These are phyloP conservation scores for Dillenia suffruticosa DNA, from an alignment of 164 flowering plant species.

Conservation along the genomic window DNA sequence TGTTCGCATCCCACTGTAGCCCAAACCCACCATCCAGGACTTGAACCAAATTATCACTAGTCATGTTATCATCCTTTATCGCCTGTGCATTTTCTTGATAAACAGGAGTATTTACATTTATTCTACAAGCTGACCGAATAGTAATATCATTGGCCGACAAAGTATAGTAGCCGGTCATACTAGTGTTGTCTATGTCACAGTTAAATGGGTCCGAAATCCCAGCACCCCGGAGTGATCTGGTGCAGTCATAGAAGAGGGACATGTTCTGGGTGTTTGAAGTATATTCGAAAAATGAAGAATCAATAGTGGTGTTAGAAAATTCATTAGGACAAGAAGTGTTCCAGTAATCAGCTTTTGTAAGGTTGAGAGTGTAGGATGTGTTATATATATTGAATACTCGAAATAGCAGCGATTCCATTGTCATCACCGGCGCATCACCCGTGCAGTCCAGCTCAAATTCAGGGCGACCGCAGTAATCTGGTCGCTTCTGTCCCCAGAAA, in stretches of 20 bases:
- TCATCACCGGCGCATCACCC: conserved; percentile 5
- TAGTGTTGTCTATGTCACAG: no score
- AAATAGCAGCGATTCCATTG: conserved; percentile 7
- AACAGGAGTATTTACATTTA: conserved; percentile 5
- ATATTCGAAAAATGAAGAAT: conserved; percentile 7
- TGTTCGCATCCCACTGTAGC: conserved; percentile 25
- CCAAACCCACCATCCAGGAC: conserved; percentile 30
- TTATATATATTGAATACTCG: conserved; percentile 20
- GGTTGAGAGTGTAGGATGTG: no score
- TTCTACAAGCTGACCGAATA: no score
- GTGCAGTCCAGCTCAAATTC: conserved; percentile 28
- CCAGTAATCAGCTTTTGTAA: conserved; percentile 24
- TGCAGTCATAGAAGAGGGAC: conserved; percentile 22
- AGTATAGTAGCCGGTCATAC: no score
- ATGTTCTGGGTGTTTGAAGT: conserved; percentile 8
- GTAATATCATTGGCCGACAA: no score
- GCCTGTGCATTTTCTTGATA: conserved; percentile 1
- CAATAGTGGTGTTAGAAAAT: conserved; percentile 9
- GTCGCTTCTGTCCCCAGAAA: conserved; percentile 32
- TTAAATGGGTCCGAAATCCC: no score
- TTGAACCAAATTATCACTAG: background rate
- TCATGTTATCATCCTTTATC: background rate
- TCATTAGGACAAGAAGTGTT: conserved; percentile 9
- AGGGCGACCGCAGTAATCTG: conserved; percentile 33
- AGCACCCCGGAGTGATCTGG: no score